These are phyloP conservation scores for Penicillium hesseltinei DNA, from an alignment of 2,329 filamentous ascomycete species.

Conservation along the genomic window DNA sequence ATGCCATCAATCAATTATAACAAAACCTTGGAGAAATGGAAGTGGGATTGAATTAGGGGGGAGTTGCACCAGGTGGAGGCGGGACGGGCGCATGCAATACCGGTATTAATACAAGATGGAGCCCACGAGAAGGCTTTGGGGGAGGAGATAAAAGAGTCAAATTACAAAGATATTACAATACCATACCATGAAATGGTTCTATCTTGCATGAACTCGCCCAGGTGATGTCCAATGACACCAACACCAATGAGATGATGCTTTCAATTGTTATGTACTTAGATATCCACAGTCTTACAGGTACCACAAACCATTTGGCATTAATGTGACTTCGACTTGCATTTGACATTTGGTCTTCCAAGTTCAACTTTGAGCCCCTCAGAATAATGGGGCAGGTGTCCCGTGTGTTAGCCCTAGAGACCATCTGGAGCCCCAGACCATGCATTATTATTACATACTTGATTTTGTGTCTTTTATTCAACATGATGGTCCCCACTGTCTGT, in stretches of 20 bases:
- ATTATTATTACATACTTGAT: not conserved
- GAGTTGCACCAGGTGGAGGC: conserved; percentile 5
- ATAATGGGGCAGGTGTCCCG: not conserved
- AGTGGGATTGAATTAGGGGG: conserved; percentile 12
- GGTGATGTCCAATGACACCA: not conserved
- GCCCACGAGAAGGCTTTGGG: not conserved
- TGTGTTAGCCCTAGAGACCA: not conserved
- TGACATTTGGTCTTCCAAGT: not conserved
- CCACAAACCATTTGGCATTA: not conserved
- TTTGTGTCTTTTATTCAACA: not conserved
- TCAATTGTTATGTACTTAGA: not conserved
- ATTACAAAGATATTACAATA: not conserved
- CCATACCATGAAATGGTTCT: not conserved
- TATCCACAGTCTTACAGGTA: conserved; percentile 1
- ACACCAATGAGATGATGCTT: not conserved
- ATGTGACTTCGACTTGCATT: not conserved
- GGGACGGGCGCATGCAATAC: conserved; percentile 4
- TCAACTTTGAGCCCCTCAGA: not conserved
- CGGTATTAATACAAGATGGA: conserved; percentile 1
- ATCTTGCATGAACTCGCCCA: not conserved
- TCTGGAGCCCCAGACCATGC: not conserved
- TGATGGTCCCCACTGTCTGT: not conserved
- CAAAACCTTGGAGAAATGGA: conserved; percentile 5
- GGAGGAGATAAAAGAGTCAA: not conserved
- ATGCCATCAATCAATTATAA: conserved; percentile 1